These are phyloP conservation scores for Sherardia arvensis DNA, from an alignment of 257 asterid species.

Conservation along the genomic window DNA sequence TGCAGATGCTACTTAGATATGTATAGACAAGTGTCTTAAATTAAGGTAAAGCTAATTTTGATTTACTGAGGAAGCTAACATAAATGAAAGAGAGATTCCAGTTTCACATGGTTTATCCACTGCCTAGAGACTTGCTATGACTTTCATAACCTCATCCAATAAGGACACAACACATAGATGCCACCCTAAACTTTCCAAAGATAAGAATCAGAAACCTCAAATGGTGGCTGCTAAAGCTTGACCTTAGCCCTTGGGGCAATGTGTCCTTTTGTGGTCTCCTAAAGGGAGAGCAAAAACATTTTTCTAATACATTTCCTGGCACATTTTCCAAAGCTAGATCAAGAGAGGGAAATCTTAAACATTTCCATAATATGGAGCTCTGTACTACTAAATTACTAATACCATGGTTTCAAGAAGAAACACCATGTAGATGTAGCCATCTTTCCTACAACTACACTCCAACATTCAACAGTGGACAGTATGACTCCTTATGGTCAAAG, in stretches of 20 bases:
- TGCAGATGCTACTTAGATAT: constrained; percentile 5
- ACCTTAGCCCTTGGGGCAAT: constrained; percentile 5
- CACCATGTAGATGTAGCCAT: constrained; percentile 21
- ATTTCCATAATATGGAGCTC: constrained; percentile 14
- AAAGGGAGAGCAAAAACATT: constrained; percentile 13
- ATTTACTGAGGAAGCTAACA: neutral
- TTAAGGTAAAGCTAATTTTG: neutral
- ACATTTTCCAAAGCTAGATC: constrained; percentile 24
- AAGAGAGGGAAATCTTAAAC: neutral
- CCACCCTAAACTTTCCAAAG: constrained; percentile 8
- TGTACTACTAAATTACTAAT: neutral
- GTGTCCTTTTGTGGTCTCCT: constrained; percentile 25
- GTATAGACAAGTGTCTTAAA: neutral
- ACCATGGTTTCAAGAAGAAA: no score
- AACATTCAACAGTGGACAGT: constrained; percentile 5
- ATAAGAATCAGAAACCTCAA: neutral
- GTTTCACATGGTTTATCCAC: constrained; percentile 15
- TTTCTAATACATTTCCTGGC: constrained; percentile 9
- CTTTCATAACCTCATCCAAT: constrained; percentile 14
- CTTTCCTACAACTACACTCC: neutral
- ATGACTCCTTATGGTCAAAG: neutral
- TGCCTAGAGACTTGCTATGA: neutral
- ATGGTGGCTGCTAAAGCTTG: neutral
- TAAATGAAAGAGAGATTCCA: constrained; percentile 11
- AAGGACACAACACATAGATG: constrained; percentile 14